A percentile compares a stretch with the other conserved stretches of the same genome.
Conservation (phyloP, 202 grass and related monocot species). For the Eragrostis tef region DNA sequence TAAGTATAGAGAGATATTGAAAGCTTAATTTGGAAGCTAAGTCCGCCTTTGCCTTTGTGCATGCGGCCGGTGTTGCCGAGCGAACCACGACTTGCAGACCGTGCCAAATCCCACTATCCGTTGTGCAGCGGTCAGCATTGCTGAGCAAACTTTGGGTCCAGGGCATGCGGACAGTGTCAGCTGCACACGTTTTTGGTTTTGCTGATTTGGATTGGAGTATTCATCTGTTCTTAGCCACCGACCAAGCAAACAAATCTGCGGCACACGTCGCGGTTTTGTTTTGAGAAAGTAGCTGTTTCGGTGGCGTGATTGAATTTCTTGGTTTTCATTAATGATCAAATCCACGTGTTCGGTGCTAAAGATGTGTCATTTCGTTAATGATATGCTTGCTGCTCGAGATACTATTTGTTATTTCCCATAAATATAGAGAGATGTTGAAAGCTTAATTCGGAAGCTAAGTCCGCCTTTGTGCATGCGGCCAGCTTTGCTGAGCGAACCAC, state of each 20-base stretch:
- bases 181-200: neutral
- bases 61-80: too few species aligned
- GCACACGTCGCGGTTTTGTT: neutral
- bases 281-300: neutral
- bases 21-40: too few species aligned
- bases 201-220: slow-evolving; percentile 10
- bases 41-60: too few species aligned
- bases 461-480: neutral
- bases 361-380: neutral
- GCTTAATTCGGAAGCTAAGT: neutral
- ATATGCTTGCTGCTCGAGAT: neutral
- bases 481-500: neutral
- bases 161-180: too few species aligned
- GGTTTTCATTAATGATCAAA: neutral
- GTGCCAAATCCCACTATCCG: too few species aligned
- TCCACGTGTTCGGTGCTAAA: neutral
- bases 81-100: too few species aligned
- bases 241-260: neutral
- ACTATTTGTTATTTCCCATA: neutral
- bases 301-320: neutral
- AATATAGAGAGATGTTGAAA: neutral
- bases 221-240: neutral
- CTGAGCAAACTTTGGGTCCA: too few species aligned
- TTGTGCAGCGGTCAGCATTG: too few species aligned
- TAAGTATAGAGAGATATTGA: neutral